Evolutionary conservation across 2,329 filamentous ascomycete species (phyloP).

Genomic region (Paracorniculantispora psalliotae): DNA sequence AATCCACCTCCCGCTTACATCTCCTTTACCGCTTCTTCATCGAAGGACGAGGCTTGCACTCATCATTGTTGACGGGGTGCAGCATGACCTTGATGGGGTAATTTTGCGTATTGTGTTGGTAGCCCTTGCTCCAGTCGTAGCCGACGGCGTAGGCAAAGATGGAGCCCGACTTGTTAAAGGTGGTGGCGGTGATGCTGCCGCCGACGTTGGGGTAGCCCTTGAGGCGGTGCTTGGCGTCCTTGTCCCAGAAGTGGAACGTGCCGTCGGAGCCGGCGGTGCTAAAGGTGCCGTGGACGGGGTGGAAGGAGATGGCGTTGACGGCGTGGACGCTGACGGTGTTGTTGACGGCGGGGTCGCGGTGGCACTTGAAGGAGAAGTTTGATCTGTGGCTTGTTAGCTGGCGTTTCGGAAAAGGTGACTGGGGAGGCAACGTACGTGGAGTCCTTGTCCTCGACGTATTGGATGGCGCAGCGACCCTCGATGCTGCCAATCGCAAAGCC

Average conservation of each 20-base stretch:
- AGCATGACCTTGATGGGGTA: constrained; percentile 80
- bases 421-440: constrained; percentile 46
- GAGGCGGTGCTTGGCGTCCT: constrained; percentile 80
- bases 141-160: constrained; percentile 88
- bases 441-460: constrained; percentile 97
- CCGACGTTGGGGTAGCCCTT: constrained; percentile 84
- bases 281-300: constrained; percentile 96
- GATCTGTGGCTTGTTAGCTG: constrained; percentile 49
- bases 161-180: constrained; percentile 81
- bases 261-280: constrained; percentile 93
- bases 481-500: constrained; percentile 96
- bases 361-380: constrained; percentile 99
- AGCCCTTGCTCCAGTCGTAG: constrained; percentile 99
- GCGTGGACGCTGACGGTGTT: constrained; percentile 86
- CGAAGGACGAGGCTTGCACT: constrained; percentile 57
- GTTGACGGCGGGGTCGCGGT: constrained; percentile 72
- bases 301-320: constrained; percentile 97
- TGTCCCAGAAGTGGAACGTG: constrained; percentile 96
- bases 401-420: constrained; percentile 8
- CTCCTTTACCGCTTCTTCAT: constrained; percentile 52
- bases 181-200: constrained; percentile 82
- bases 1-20: background rate
- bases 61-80: constrained; percentile 63
- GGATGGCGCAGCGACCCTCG: constrained; percentile 94
- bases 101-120: constrained; percentile 71